These are phyloP conservation scores for Carex parvula DNA, from an alignment of 176 grass and related monocot species.

Conservation along the genomic window DNA sequence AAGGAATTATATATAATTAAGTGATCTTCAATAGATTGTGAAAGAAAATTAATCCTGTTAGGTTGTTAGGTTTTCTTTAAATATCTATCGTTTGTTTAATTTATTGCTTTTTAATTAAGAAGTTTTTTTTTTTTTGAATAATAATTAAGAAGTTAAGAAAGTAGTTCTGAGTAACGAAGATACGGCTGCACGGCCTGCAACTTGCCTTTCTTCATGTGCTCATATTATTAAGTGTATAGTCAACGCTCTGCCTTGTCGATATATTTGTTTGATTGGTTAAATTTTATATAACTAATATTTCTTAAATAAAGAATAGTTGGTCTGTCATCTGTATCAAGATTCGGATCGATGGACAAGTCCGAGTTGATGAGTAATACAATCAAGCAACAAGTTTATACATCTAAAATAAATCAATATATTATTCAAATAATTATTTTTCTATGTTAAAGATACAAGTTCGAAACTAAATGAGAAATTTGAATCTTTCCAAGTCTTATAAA, in stretches of 20 bases:
- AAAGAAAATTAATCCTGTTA: not conserved
- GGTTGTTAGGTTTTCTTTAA: not conserved
- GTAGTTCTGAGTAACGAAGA: not conserved
- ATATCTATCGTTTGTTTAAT: not conserved
- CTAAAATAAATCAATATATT: too few species aligned
- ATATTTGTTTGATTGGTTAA: not conserved
- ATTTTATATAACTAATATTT: not conserved
- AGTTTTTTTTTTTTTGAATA: too few species aligned
- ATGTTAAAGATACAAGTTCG: too few species aligned
- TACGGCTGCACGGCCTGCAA: conserved; percentile 1
- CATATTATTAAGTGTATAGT: not conserved
- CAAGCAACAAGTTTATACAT: not conserved
- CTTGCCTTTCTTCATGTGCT: not conserved
- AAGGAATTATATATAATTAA: not conserved
- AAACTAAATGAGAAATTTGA: too few species aligned
- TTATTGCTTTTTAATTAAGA: not conserved
- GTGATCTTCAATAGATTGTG: not conserved
- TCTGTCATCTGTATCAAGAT: not conserved
- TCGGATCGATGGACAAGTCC: not conserved
- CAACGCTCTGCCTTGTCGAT: not conserved
- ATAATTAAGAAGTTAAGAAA: too few species aligned
- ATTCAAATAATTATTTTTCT: too few species aligned
- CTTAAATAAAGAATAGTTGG: not conserved
- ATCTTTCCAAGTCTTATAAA: too few species aligned
- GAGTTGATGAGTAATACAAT: not conserved